Conservation (phyloP, 176 grass and related monocot genomes). For the Musa schizocarpa region DNA sequence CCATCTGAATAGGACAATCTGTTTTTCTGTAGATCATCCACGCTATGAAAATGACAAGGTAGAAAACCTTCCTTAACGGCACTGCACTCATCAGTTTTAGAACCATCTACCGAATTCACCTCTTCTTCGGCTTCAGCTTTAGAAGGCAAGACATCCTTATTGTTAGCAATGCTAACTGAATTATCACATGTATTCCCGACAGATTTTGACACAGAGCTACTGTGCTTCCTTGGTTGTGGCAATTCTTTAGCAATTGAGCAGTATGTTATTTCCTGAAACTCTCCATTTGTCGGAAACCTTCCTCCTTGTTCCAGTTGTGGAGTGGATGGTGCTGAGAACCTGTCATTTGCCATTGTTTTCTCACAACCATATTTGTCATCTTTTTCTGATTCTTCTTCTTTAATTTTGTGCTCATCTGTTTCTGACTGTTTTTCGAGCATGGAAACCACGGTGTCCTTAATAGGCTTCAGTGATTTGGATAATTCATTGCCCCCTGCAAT, state of each 20-base stretch:
- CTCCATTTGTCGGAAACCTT: conserved; percentile 17
- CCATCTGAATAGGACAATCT: conserved; percentile 10
- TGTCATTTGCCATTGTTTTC: conserved; percentile 1
- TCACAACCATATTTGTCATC: neutral
- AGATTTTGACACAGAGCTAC: conserved; percentile 17
- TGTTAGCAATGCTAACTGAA: conserved; percentile 14
- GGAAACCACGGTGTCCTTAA: conserved; percentile 37
- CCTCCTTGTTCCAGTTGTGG: conserved; percentile 20
- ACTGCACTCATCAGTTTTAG: conserved; percentile 34
- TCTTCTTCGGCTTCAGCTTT: conserved; percentile 29
- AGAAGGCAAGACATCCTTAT: neutral
- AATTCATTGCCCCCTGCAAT: conserved; percentile 12
- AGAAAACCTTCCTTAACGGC: conserved; percentile 18
- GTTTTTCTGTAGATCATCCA: conserved; percentile 18
- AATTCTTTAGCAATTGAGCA: conserved; percentile 2
- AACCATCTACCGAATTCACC: conserved; percentile 23
- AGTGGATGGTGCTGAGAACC: conserved; percentile 11
- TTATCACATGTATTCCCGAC: conserved; percentile 29
- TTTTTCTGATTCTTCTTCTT: neutral
- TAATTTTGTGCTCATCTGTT: neutral
- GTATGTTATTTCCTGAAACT: conserved; percentile 26
- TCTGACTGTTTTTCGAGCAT: conserved; percentile 20
- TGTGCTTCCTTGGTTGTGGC: neutral
- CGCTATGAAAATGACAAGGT: neutral
- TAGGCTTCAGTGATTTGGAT: conserved; percentile 33